These are phyloP conservation scores for Clarkia xantiana DNA, from an alignment of 345 rosid species.

Conservation along the genomic window DNA sequence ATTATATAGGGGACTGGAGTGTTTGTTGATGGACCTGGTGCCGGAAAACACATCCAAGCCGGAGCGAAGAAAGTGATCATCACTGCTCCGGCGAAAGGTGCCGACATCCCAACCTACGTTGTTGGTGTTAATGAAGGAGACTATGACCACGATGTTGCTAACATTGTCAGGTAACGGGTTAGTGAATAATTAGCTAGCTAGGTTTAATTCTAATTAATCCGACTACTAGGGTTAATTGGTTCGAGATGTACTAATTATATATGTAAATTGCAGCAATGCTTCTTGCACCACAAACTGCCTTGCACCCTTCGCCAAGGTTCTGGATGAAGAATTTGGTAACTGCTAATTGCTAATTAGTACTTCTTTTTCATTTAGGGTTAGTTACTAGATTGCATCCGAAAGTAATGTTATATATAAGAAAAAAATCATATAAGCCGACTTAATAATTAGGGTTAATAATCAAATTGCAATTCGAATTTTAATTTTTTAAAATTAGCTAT, in stretches of 20 bases:
- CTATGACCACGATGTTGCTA: conserved; percentile 53
- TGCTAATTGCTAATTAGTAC: not conserved
- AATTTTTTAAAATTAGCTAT: no score
- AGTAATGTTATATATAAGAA: no score
- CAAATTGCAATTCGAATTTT: no score
- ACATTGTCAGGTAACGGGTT: conserved; percentile 56
- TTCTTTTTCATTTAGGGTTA: no score
- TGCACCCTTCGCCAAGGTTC: conserved; percentile 80
- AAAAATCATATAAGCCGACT: no score
- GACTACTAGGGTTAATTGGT: not conserved
- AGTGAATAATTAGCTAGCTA: no score
- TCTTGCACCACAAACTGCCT: conserved; percentile 97
- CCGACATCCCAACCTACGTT: conserved; percentile 92
- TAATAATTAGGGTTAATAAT: no score
- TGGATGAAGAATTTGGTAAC: conserved; percentile 88
- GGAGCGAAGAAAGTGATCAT: conserved; percentile 95
- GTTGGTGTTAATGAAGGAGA: conserved; percentile 87
- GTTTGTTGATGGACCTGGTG: conserved; percentile 98
- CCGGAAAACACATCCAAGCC: conserved; percentile 97
- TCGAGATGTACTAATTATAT: not conserved
- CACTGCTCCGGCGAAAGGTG: conserved; percentile 98
- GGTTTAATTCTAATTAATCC: no score
- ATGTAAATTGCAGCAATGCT: conserved; percentile 54
- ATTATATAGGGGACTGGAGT: conserved; percentile 83
- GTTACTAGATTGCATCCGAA: no score